phyloP scores from a whole-genome alignment of 164 flowering plant genomes.

The Vitis riparia region DNA sequence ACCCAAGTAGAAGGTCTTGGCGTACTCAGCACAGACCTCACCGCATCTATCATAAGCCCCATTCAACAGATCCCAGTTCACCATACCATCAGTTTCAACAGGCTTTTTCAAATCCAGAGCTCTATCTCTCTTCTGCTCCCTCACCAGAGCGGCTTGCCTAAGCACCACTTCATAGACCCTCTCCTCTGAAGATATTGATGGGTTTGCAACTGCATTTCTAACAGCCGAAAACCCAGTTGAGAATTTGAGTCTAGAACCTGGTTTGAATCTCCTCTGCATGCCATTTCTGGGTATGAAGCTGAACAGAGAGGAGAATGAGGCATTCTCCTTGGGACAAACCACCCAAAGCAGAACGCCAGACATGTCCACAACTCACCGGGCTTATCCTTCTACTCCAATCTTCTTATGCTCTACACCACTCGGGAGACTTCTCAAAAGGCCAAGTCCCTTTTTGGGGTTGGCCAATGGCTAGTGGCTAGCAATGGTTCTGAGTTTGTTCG shows the following conservation, averaged over 20 bases:
- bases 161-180: constrained; percentile 79
- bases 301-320: constrained; percentile 15
- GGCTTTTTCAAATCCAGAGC: constrained; percentile 7
- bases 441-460: too few relatives aligned
- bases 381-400: too few relatives aligned
- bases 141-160: constrained; percentile 79
- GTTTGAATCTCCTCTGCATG: background rate
- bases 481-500: too few relatives aligned
- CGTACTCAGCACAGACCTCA: constrained; percentile 90
- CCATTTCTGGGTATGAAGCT: constrained; percentile 12
- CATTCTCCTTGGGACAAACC: constrained; percentile 30
- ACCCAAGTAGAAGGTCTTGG: constrained; percentile 93
- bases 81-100: background rate
- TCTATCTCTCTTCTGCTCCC: constrained; percentile 23
- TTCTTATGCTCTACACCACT: too few relatives aligned
- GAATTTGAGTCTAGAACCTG: constrained; percentile 13
- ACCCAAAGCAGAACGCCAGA: constrained; percentile 36
- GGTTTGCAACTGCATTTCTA: constrained; percentile 21
- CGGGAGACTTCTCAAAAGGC: too few relatives aligned
- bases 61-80: constrained; percentile 42
- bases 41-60: constrained; percentile 85
- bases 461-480: too few relatives aligned
- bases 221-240: constrained; percentile 15
- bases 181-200: constrained; percentile 34
- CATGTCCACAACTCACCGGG: constrained; percentile 1